These are phyloP conservation scores for Pyropia yezoensis DNA, from an alignment of 23 red algal species.

Conservation along the genomic window DNA sequence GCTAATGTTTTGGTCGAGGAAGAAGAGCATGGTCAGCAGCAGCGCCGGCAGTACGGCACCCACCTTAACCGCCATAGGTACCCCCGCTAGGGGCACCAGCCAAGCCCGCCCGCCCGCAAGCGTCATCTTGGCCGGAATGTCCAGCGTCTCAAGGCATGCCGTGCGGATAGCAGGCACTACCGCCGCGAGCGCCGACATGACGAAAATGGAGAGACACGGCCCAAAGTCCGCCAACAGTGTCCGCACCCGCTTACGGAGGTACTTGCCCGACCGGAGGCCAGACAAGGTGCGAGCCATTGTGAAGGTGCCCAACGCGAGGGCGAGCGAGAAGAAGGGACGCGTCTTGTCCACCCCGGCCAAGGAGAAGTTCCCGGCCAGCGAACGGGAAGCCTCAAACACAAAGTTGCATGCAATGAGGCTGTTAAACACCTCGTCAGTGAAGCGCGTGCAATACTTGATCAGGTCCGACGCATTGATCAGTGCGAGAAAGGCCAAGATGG, in stretches of 20 bases:
- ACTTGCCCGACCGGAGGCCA: slow-evolving; percentile 54
- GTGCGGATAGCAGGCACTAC: slow-evolving; percentile 25
- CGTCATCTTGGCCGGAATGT: slow-evolving; percentile 50
- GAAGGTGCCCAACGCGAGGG: slow-evolving; percentile 67
- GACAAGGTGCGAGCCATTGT: slow-evolving; percentile 43
- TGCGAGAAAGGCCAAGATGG: slow-evolving; percentile 64
- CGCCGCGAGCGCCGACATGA: slow-evolving; percentile 53
- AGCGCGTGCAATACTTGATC: slow-evolving; percentile 93
- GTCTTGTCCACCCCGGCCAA: slow-evolving; percentile 70
- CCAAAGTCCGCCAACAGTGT: slow-evolving; percentile 77
- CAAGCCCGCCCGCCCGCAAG: slow-evolving; percentile 56
- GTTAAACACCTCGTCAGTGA: slow-evolving; percentile 97
- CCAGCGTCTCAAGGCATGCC: slow-evolving; percentile 41
- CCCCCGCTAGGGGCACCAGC: slow-evolving; percentile 57
- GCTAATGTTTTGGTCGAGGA: slow-evolving; percentile 95
- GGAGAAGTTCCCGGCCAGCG: slow-evolving; percentile 35
- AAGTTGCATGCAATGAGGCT: slow-evolving; percentile 89
- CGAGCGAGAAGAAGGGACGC: slow-evolving; percentile 44
- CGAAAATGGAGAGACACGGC: slow-evolving; percentile 54
- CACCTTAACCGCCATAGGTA: slow-evolving; percentile 36
- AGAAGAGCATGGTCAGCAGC: slow-evolving; percentile 82
- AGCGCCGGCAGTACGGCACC: slow-evolving; percentile 67
- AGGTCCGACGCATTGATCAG: slow-evolving; percentile 66
- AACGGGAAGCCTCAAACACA: slow-evolving; percentile 58
- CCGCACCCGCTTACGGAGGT: slow-evolving; percentile 46